Base-by-base conservation (phyloP, 306 rosid genomes). In the Dalbergia cochinchinensis region DNA sequence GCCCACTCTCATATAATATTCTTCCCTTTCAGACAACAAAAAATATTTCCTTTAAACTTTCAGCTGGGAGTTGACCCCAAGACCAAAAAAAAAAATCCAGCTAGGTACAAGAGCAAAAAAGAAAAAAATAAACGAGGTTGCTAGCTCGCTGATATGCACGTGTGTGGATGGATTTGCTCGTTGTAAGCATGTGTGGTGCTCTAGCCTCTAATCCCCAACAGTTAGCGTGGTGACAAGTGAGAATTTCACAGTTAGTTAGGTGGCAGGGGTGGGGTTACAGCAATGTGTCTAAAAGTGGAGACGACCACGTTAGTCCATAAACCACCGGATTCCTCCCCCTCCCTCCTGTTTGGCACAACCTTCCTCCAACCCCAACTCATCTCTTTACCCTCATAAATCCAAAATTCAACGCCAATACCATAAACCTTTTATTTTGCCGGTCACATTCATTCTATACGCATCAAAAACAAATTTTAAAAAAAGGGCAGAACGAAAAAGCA, bases 381-480 rank as follows among this genome's bases (percentile, higher is more conserved):
- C 31, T 26, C 31, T 26, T 26, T 26, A 1, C 48, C 41, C 41
- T 4, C 41, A 0, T 37, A 4, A 41, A 18, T 14, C 72, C 19
- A 58, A 59, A 11, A 19, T 44, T 26, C 39, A 68, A 44, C 48
- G 53, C 15, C 53, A 47, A 11, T 47, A 2, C 58, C 18, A 44
- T 16, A 44, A 68, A 18, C 41, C 48, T 71, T 59, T 58, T 67
- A 10, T 19, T 67, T 50, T 7, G 31, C 8, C 48, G 15, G 61
- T 83, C 84, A 72, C 83, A 78, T 72, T 79, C 86, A 22, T 26
- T 1, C 31, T 26, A 26, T 44, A 37, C 79, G 20, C 35, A 65
- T 45, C 65, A 51, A 51, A 51, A 51, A 11, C 5, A 13, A 51
- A 51, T 14, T 51, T 51, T 5, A 15, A 51, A 26, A 26, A 26